Evolutionary conservation across 192 early-diverging fungal species (phyloP).

Genomic region (Gryganskiella cystojenkinii): DNA sequence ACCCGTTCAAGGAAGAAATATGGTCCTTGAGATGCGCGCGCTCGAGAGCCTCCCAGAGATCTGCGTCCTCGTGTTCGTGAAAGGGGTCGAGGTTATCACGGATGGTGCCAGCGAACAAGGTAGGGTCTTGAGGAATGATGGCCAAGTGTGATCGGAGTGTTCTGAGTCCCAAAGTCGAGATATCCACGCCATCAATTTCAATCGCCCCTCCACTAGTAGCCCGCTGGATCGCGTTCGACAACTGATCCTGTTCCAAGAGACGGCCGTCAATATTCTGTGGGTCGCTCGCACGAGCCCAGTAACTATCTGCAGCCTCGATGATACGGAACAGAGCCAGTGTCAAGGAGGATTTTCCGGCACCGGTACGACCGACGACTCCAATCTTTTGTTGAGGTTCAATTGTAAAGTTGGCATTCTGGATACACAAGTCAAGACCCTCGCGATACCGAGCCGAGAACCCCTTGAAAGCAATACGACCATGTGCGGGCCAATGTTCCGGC

Average conservation of each 20-base stretch:
- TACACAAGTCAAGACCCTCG: slow-evolving; percentile 78
- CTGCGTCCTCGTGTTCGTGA: slow-evolving; percentile 53
- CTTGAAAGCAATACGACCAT: slow-evolving; percentile 77
- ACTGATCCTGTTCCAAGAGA: not conserved
- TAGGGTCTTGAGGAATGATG: slow-evolving; percentile 83
- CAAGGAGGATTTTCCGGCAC: slow-evolving; percentile 63
- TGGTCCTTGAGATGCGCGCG: slow-evolving; percentile 72
- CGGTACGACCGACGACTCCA: slow-evolving; percentile 75
- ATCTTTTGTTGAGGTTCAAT: slow-evolving; percentile 66
- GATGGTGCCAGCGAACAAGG: slow-evolving; percentile 70
- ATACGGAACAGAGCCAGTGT: slow-evolving; percentile 60
- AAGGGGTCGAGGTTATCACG: slow-evolving; percentile 70
- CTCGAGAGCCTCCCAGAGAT: slow-evolving; percentile 77
- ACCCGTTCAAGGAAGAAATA: slow-evolving; percentile 67
- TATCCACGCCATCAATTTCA: slow-evolving; percentile 80
- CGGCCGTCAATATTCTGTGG: not conserved
- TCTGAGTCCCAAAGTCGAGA: slow-evolving; percentile 74
- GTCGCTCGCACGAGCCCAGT: slow-evolving; percentile 31
- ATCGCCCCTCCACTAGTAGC: slow-evolving; percentile 65
- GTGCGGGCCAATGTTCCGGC: slow-evolving; percentile 60
- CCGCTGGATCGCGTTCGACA: not conserved
- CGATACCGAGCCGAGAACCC: slow-evolving; percentile 86
- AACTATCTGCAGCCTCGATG: slow-evolving; percentile 55
- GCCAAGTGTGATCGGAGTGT: slow-evolving; percentile 72
- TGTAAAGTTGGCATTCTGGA: slow-evolving; percentile 70